Evolutionary conservation across 2,329 filamentous ascomycete species (phyloP).

Genomic region (Orbilia blumenaviensis): DNA sequence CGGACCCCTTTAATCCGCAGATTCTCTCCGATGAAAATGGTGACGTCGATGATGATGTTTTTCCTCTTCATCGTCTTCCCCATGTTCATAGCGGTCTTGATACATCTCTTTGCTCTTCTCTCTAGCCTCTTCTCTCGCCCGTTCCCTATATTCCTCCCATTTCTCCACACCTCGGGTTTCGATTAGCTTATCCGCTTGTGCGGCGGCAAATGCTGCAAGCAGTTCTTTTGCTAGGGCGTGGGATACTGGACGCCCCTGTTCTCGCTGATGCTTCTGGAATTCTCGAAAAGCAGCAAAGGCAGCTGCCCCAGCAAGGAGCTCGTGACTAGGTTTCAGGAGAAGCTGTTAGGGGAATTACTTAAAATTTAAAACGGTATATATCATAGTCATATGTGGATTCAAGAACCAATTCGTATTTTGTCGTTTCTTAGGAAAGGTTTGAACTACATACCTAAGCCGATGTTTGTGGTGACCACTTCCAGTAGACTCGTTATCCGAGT

Average conservation of each 20-base stretch:
- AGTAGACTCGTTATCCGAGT: slow-evolving; percentile 5
- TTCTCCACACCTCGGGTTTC: slow-evolving; percentile 72
- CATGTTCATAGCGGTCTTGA: slow-evolving; percentile 17
- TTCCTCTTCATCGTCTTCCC: slow-evolving; percentile 1
- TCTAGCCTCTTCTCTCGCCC: slow-evolving; percentile 23
- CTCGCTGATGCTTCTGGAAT: slow-evolving; percentile 78
- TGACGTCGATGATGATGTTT: slow-evolving; percentile 17
- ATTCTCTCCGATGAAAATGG: background rate
- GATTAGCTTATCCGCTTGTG: slow-evolving; percentile 78
- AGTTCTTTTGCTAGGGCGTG: slow-evolving; percentile 82
- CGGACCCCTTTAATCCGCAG: background rate
- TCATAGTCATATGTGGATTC: no score
- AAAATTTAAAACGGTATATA: no score
- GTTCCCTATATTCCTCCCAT: slow-evolving; percentile 52
- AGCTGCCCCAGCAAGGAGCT: slow-evolving; percentile 78
- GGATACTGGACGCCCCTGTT: slow-evolving; percentile 74
- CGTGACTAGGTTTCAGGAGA: slow-evolving; percentile 68
- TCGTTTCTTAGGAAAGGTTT: no score
- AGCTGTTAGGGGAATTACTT: background rate
- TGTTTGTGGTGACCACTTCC: slow-evolving; percentile 7
- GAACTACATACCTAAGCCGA: slow-evolving; percentile 2
- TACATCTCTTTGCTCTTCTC: slow-evolving; percentile 43
- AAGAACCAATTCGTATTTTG: no score
- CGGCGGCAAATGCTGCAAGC: slow-evolving; percentile 76
- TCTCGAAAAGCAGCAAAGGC: slow-evolving; percentile 80